These are phyloP conservation scores for Berberis thunbergii DNA, from an alignment of 164 flowering plant genomes.

Conservation along the genomic window DNA sequence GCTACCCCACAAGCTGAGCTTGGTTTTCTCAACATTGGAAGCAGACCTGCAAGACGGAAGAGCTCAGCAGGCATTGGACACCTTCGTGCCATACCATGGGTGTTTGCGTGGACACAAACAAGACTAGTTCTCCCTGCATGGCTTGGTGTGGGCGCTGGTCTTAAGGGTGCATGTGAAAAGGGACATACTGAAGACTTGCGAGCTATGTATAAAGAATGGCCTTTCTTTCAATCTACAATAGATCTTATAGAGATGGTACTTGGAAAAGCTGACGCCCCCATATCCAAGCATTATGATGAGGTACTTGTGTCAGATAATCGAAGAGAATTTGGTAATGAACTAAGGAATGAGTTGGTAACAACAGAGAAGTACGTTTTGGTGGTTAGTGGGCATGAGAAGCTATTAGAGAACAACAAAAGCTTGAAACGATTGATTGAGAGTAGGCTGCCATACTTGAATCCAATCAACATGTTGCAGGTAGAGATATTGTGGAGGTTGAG, in stretches of 20 bases:
- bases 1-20: constrained; percentile 97
- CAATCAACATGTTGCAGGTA: constrained; percentile 82
- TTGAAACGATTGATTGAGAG: constrained; percentile 72
- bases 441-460: constrained; percentile 78
- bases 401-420: constrained; percentile 59
- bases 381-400: constrained; percentile 71
- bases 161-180: constrained; percentile 68
- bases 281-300: constrained; percentile 82
- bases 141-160: constrained; percentile 93
- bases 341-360: constrained; percentile 53
- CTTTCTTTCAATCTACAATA: constrained; percentile 81
- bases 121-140: constrained; percentile 91
- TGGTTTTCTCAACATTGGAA: constrained; percentile 89
- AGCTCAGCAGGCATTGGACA: constrained; percentile 72
- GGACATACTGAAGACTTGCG: constrained; percentile 61
- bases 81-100: constrained; percentile 90
- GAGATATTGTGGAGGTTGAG: constrained; percentile 78
- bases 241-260: constrained; percentile 96
- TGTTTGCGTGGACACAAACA: constrained; percentile 97
- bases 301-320: constrained; percentile 67
- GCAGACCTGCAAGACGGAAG: constrained; percentile 86
- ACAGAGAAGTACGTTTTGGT: constrained; percentile 67
- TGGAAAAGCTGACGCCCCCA: constrained; percentile 73
- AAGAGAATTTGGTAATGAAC: constrained; percentile 52
- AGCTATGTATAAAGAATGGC: constrained; percentile 93